Percentiles rank a stretch among this genome's conserved stretches.
These are phyloP conservation scores for Solanum habrochaites DNA, from an alignment of 257 asterid species.

Conservation along the genomic window DNA sequence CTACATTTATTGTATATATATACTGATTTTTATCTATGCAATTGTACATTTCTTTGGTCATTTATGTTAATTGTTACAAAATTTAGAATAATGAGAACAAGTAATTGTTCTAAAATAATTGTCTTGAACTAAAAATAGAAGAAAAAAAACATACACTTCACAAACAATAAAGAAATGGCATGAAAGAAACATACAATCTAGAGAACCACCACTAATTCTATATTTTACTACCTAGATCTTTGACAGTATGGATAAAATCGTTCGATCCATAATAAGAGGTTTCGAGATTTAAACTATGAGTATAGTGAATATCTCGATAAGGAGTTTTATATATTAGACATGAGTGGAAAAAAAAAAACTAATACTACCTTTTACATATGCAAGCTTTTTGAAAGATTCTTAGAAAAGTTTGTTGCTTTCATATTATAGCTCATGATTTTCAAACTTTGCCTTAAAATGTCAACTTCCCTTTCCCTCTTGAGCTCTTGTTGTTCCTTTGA, in stretches of 20 bases:
- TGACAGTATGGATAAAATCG: background rate
- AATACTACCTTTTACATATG: background rate
- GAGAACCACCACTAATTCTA: background rate
- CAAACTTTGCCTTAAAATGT: conserved; percentile 65
- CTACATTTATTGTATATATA: background rate
- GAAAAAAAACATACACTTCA: background rate
- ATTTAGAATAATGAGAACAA: no score
- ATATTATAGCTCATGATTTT: conserved; percentile 54
- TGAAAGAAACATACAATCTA: background rate
- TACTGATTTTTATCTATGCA: background rate
- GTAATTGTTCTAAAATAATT: background rate
- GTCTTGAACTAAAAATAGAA: background rate
- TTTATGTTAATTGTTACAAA: background rate
- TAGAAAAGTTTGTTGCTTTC: conserved; percentile 9
- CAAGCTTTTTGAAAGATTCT: background rate
- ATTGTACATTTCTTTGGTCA: background rate
- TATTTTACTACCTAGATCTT: background rate
- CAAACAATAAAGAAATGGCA: background rate
- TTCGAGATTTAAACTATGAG: background rate
- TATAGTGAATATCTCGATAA: background rate
- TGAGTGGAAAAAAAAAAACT: background rate
- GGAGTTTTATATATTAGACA: no score
- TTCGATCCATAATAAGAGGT: background rate
- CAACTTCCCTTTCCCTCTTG: conserved; percentile 62
- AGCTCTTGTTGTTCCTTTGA: conserved; percentile 44